These are phyloP conservation scores for Aspergillus sp. DNA, from an alignment of 2,329 filamentous ascomycete species.

Conservation along the genomic window DNA sequence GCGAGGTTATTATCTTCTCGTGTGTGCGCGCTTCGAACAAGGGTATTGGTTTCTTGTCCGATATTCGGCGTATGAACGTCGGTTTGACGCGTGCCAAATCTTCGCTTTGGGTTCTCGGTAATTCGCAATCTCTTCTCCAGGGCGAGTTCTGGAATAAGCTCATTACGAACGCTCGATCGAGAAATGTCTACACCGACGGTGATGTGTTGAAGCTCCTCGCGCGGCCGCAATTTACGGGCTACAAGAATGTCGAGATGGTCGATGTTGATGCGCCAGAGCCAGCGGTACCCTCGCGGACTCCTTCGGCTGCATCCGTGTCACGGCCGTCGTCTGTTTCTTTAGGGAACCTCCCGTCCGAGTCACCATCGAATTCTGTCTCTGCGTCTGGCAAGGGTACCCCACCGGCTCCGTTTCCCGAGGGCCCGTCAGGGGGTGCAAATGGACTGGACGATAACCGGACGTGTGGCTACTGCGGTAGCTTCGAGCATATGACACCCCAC, in stretches of 20 bases:
- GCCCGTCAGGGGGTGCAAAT: slow-evolving; percentile 37
- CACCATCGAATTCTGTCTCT: slow-evolving; percentile 13
- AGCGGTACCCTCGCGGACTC: slow-evolving; percentile 8
- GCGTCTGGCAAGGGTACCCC: slow-evolving; percentile 22
- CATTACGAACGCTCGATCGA: slow-evolving; percentile 69
- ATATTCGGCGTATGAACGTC: slow-evolving; percentile 99
- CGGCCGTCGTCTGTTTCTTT: slow-evolving; percentile 25
- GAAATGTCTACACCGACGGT: slow-evolving; percentile 70
- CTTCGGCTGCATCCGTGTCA: slow-evolving; percentile 21
- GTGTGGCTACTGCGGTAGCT: slow-evolving; percentile 43
- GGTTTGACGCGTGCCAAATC: slow-evolving; percentile 94
- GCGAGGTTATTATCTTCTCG: slow-evolving; percentile 97
- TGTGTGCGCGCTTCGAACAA: slow-evolving; percentile 90
- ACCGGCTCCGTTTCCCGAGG: slow-evolving; percentile 20
- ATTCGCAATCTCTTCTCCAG: slow-evolving; percentile 76
- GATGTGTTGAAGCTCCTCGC: slow-evolving; percentile 51
- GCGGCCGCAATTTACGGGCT: slow-evolving; percentile 45
- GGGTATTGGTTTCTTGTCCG: slow-evolving; percentile 95
- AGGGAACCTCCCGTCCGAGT: slow-evolving; percentile 13
- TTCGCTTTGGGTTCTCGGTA: slow-evolving; percentile 91
- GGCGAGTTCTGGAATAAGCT: slow-evolving; percentile 87
- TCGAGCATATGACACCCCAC: slow-evolving; percentile 36
- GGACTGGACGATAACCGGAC: slow-evolving; percentile 37
- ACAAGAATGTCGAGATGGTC: slow-evolving; percentile 38
- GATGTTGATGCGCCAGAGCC: slow-evolving; percentile 21